These are phyloP conservation scores for Metarhizium humberi DNA, from an alignment of 2,329 filamentous ascomycete species.

Conservation along the genomic window DNA sequence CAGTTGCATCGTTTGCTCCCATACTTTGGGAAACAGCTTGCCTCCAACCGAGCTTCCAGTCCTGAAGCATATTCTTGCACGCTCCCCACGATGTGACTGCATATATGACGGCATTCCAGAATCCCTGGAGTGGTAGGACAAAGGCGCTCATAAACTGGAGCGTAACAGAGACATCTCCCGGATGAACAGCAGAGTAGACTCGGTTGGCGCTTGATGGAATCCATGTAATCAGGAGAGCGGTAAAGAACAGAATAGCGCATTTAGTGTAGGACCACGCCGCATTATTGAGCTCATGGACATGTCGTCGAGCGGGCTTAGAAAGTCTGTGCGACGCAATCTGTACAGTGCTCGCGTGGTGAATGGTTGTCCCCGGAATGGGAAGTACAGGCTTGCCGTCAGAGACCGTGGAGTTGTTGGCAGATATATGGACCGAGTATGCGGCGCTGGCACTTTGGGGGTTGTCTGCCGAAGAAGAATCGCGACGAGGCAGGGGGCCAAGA, in stretches of 20 bases:
- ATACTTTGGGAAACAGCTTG: too few relatives aligned
- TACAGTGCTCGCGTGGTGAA: neutral
- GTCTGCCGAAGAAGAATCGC: too few relatives aligned
- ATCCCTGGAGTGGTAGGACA: conserved; percentile 72
- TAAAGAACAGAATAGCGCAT: conserved; percentile 61
- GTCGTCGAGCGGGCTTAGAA: neutral
- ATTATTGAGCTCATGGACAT: conserved; percentile 32
- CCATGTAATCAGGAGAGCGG: conserved; percentile 62
- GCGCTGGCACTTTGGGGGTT: too few relatives aligned
- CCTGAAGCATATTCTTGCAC: neutral
- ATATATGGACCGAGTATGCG: too few relatives aligned
- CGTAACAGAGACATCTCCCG: neutral
- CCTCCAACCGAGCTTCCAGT: too few relatives aligned
- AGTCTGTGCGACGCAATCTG: neutral
- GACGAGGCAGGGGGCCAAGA: too few relatives aligned
- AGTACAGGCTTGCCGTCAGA: too few relatives aligned
- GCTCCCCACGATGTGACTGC: conserved; percentile 16
- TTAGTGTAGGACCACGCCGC: conserved; percentile 62
- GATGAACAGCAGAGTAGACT: conserved; percentile 56
- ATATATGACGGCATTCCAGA: conserved; percentile 83
- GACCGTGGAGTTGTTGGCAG: too few relatives aligned
- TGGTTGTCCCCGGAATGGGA: neutral
- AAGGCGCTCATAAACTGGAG: conserved; percentile 64
- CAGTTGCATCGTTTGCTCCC: too few relatives aligned
- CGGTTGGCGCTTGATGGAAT: conserved; percentile 69